Percentiles rank a stretch among this genome's conserved stretches.
phyloP scores from a whole-genome alignment of 148 eudicot species.

The Fagopyrum homotropicum region DNA sequence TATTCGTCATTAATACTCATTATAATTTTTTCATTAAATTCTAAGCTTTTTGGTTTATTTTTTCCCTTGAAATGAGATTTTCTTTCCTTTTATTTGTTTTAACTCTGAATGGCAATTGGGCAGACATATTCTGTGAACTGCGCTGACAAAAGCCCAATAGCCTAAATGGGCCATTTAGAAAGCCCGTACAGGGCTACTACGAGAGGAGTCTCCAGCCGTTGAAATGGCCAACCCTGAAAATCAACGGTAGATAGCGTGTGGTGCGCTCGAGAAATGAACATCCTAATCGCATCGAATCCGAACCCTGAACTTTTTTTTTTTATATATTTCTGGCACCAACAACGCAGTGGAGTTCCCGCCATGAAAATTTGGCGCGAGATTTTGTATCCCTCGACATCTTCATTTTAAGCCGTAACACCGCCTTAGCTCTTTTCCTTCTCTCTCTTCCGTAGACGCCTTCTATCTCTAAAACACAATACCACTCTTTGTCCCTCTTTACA shows the following conservation, averaged over 20 bases:
- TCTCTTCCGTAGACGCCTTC: not conserved
- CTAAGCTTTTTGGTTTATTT: too few species aligned
- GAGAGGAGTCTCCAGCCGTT: not conserved
- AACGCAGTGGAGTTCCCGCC: constrained; percentile 8
- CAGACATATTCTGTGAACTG: not conserved
- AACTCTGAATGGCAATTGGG: not conserved
- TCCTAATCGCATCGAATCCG: constrained; percentile 4
- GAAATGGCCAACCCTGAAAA: not conserved
- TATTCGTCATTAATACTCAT: too few species aligned
- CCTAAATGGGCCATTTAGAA: not conserved
- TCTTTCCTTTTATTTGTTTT: too few species aligned
- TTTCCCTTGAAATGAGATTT: too few species aligned
- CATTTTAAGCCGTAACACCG: not conserved
- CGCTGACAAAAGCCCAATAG: not conserved
- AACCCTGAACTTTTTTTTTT: not conserved
- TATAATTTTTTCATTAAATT: too few species aligned
- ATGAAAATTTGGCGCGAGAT: constrained; percentile 7
- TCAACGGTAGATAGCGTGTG: constrained; percentile 1
- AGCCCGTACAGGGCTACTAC: not conserved
- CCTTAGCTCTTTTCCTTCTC: not conserved
- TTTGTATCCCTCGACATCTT: not conserved
- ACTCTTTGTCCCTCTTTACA: not conserved
- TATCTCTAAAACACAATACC: not conserved
- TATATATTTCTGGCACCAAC: not conserved
- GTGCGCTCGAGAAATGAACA: not conserved